Evolutionary conservation across 163 green algal species (phyloP).

Genomic region (Scenedesmus sp.): DNA sequence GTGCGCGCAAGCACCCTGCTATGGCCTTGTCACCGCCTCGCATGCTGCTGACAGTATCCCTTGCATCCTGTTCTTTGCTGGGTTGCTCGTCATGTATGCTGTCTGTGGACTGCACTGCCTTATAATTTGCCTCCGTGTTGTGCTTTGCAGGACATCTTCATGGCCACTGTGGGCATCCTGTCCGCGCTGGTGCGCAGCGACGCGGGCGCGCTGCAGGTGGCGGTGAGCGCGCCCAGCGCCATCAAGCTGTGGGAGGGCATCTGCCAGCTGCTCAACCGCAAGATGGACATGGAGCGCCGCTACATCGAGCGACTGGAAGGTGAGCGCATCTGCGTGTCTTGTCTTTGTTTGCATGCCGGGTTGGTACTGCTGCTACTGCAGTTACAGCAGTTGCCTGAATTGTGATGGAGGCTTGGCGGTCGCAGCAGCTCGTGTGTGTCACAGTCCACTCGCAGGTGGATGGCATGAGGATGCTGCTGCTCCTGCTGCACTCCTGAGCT

Average conservation of each 20-base stretch:
- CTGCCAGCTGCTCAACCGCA: slow-evolving; percentile 73
- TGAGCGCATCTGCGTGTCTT: slow-evolving; percentile 17
- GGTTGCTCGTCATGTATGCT: too few species aligned
- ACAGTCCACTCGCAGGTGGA: neutral
- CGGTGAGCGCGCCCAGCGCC: neutral
- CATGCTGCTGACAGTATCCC: too few species aligned
- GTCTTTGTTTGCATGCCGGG: neutral
- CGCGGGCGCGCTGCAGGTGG: slow-evolving; percentile 19
- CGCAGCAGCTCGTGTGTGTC: neutral
- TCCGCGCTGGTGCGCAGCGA: slow-evolving; percentile 53
- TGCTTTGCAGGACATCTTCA: slow-evolving; percentile 75
- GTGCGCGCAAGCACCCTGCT: too few species aligned
- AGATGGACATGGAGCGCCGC: slow-evolving; percentile 76
- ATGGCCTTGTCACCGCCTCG: neutral
- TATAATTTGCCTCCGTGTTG: too few species aligned
- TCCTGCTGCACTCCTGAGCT: neutral
- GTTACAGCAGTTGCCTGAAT: slow-evolving; percentile 36
- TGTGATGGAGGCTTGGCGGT: neutral
- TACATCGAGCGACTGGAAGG: slow-evolving; percentile 87
- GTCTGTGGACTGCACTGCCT: too few species aligned
- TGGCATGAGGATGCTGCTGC: too few species aligned
- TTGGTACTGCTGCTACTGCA: neutral
- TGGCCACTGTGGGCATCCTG: slow-evolving; percentile 62
- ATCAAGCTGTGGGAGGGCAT: slow-evolving; percentile 78
- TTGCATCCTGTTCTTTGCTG: too few species aligned